Base-by-base conservation (phyloP, 352 stramenopile genomes). In the Pythium phragmitis region DNA sequence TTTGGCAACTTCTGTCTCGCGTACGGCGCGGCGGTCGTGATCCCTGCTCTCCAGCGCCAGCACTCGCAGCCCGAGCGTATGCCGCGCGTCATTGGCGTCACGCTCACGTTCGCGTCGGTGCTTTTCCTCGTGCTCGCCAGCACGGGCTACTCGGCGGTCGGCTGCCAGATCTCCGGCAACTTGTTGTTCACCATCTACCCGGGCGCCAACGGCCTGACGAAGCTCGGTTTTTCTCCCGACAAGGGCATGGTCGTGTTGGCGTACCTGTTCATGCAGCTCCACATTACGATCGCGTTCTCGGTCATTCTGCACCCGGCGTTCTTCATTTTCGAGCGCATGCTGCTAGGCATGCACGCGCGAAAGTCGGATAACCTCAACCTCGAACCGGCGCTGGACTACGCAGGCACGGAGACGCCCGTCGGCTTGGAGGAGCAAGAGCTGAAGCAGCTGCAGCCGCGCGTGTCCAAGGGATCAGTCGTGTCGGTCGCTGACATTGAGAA, bases 121-220 rank as follows among this genome's bases (percentile, higher is more conserved):
- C 62, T 89, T 26, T 88, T 89, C 65, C 26, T 87, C 11, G 55
- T 76, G 30, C 62, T 90, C 11, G 72, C 71, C 0, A 66, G 64
- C 54, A 79, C 73, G 16, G 70, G 74, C 28, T 88, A 85, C 69
- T 84, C 76, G 42, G 72, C 72, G 2, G 69, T 86, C 4, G 81
- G 81, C 7, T 88, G 81, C 65, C 81, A 88, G 67, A 88, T 90
- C 56, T 75, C 73, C 11, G 75, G 79, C 36, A 90, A 90, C 69
- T 50, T 91, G 62, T 69, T 89, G 11, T 91, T 87, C 61, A 77
- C 77, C 12, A 87, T 91, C 50, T 85, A 76, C 70, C 73, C 74
- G 9, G 59, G 79, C 58, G 57, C 60, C 0, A 47, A 79, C 58
- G 39, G 51, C 4, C 39, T 80, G 21, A 69, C 72, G 5, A 62